Evolutionary conservation across 176 grass and related monocot genomes (phyloP).

Genomic region (Juncus effusus): DNA sequence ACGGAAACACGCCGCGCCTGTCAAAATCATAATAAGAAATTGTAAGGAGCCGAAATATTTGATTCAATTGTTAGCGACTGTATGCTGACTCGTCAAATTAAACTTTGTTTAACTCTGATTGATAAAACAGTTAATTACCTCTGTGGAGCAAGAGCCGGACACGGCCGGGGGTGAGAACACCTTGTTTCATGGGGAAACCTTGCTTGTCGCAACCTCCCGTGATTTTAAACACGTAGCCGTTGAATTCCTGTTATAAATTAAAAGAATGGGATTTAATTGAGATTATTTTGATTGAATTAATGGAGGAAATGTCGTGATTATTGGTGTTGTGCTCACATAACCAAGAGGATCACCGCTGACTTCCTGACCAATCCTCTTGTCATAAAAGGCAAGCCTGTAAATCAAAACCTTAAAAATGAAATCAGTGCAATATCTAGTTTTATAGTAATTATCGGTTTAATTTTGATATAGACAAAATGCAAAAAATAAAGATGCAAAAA

Average conservation of each 20-base stretch:
- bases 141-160: slow-evolving; percentile 78
- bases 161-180: slow-evolving; percentile 73
- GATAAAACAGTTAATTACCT: slow-evolving; percentile 33
- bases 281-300: not conserved
- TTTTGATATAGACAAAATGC: not conserved
- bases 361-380: slow-evolving; percentile 90
- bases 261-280: slow-evolving; percentile 1
- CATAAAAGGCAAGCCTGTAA: slow-evolving; percentile 56
- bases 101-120: too few species aligned
- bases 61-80: too few species aligned
- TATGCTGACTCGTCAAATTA: too few species aligned
- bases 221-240: slow-evolving; percentile 86
- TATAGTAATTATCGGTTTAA: too few species aligned
- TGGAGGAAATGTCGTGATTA: not conserved
- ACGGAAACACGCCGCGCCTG: slow-evolving; percentile 90
- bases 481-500: not conserved
- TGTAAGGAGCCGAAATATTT: too few species aligned
- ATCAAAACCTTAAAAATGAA: not conserved
- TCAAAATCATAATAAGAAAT: not conserved
- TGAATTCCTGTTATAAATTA: slow-evolving; percentile 58
- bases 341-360: slow-evolving; percentile 65
- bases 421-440: too few species aligned
- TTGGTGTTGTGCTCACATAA: slow-evolving; percentile 35
- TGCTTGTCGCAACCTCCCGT: slow-evolving; percentile 94
- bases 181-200: slow-evolving; percentile 95